Conservation (phyloP, 208 protist genomes). For the Wallacemonas sp. region DNA sequence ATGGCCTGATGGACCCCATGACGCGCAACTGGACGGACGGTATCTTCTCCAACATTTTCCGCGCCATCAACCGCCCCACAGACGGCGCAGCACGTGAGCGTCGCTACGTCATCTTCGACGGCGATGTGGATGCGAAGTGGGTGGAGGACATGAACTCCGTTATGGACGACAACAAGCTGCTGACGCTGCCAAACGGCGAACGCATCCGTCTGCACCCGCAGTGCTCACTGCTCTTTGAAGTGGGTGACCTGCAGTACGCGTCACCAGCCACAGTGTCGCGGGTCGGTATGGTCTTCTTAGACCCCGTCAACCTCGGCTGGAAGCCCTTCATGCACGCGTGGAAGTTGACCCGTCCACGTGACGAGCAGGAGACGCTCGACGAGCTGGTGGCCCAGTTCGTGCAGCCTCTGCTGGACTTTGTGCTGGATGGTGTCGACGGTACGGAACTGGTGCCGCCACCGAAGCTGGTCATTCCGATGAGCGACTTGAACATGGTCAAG, state of each 20-base stretch:
- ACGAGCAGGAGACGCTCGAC: slow-evolving; percentile 90
- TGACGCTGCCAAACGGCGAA: slow-evolving; percentile 99
- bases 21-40: slow-evolving; percentile 99
- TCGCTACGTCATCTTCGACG: slow-evolving; percentile 98
- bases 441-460: slow-evolving; percentile 61
- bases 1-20: slow-evolving; percentile 98
- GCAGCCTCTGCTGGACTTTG: slow-evolving; percentile 83
- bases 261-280: slow-evolving; percentile 98
- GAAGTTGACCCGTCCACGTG: slow-evolving; percentile 79
- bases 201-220: slow-evolving; percentile 95
- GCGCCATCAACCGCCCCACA: slow-evolving; percentile 92
- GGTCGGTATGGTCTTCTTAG: slow-evolving; percentile 99
- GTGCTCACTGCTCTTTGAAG: slow-evolving; percentile 98
- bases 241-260: slow-evolving; percentile 98
- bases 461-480: slow-evolving; percentile 83
- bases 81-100: slow-evolving; percentile 80
- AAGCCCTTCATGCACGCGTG: slow-evolving; percentile 94
- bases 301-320: slow-evolving; percentile 97
- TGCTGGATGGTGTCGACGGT: slow-evolving; percentile 92
- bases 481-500: slow-evolving; percentile 92
- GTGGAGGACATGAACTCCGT: slow-evolving; percentile 99
- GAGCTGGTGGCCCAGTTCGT: slow-evolving; percentile 95
- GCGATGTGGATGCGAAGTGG: slow-evolving; percentile 99
- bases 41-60: slow-evolving; percentile 98
- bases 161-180: slow-evolving; percentile 99